phyloP scores from a whole-genome alignment of 768 basidiomycete genomes.

The Suillus lakei region DNA sequence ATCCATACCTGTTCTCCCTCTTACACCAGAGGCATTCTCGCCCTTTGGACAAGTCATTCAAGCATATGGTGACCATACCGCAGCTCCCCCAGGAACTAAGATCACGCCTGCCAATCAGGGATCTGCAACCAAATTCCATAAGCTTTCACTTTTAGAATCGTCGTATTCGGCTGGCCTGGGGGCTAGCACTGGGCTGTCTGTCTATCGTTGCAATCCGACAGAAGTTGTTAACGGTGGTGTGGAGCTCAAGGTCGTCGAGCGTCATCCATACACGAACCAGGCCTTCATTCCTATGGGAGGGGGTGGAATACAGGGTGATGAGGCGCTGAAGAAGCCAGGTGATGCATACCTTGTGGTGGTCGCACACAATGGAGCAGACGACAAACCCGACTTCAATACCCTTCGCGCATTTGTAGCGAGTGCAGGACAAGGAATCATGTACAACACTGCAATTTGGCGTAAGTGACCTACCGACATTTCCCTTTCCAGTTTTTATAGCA shows the following conservation, averaged over 20 bases:
- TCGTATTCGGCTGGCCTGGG: conserved; percentile 63
- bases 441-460: conserved; percentile 90
- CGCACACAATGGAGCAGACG: conserved; percentile 76
- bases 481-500: conserved; percentile 11
- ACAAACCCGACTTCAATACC: conserved; percentile 75
- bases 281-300: conserved; percentile 95
- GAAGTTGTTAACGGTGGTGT: conserved; percentile 50
- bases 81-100: conserved; percentile 69
- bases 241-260: conserved; percentile 77
- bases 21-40: conserved; percentile 86
- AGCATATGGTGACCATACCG: conserved; percentile 71
- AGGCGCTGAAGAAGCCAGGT: conserved; percentile 51
- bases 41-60: conserved; percentile 93
- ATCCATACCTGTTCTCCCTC: conserved; percentile 59
- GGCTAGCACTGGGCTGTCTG: conserved; percentile 74
- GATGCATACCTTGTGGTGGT: conserved; percentile 83
- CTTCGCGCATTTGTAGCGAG: conserved; percentile 84
- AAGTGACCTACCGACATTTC: conserved; percentile 41
- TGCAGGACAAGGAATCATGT: conserved; percentile 84
- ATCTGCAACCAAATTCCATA: conserved; percentile 92
- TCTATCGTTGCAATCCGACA: conserved; percentile 79
- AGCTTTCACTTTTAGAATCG: conserved; percentile 71
- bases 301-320: conserved; percentile 43
- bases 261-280: conserved; percentile 90
- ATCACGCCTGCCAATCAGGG: conserved; percentile 88